phyloP scores from a whole-genome alignment of 2,329 filamentous ascomycete genomes.

The Chrysoporthe austroafricana region DNA sequence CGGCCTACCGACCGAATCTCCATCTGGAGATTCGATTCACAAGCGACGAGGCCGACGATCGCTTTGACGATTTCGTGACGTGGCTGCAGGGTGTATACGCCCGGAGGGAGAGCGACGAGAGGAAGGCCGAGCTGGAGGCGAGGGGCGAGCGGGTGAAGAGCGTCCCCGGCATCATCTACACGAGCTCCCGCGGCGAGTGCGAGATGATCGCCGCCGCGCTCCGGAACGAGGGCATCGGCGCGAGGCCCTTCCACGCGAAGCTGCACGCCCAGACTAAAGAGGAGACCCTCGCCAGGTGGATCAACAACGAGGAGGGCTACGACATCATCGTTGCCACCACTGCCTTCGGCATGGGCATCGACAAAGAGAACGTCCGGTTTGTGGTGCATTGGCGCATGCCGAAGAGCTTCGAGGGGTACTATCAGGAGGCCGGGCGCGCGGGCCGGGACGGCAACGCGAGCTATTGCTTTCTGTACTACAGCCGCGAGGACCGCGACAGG shows the following conservation, averaged over 20 bases:
- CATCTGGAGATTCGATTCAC: conserved; percentile 91
- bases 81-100: conserved; percentile 78
- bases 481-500: conserved; percentile 80
- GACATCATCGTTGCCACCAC: conserved; percentile 95
- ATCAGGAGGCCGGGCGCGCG: conserved; percentile 91
- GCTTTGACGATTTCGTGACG: conserved; percentile 71
- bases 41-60: conserved; percentile 71
- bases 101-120: conserved; percentile 64
- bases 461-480: conserved; percentile 89
- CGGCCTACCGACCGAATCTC: conserved; percentile 80
- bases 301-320: conserved; percentile 74
- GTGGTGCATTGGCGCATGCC: conserved; percentile 94
- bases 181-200: conserved; percentile 74
- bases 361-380: conserved; percentile 93
- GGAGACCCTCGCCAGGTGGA: conserved; percentile 72
- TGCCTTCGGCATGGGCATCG: conserved; percentile 97
- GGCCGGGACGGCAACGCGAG: conserved; percentile 88
- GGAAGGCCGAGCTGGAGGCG: conserved; percentile 61
- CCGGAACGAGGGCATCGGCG: conserved; percentile 70
- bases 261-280: conserved; percentile 71
- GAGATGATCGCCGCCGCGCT: conserved; percentile 70
- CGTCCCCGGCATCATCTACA: conserved; percentile 81
- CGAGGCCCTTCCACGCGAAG: conserved; percentile 73
- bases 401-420: conserved; percentile 94
- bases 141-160: conserved; percentile 61